Evolutionary conservation across 345 rosid species (phyloP), one percentile per base, ranked within the genome.

Genomic region (Eutrema yunnanense): DNA sequence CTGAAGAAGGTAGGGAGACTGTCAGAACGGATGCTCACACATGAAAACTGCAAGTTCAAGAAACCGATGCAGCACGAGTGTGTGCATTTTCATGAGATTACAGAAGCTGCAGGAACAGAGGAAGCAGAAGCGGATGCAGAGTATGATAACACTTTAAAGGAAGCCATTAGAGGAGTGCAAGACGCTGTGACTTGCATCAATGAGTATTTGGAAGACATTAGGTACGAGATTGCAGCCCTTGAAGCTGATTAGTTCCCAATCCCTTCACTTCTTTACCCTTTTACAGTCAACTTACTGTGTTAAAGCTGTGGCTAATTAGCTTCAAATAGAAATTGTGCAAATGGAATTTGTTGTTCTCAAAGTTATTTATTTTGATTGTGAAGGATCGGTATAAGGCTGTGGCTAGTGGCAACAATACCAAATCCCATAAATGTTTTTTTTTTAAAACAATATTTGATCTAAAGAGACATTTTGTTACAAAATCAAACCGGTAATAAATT

Each of bases 111-210:
- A 5, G 97, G 95, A 69, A 94, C 96, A n/a, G 95, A 91, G 77
- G 97, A 87, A 73, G 97, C 89, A 5, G 97, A 94, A 69, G 95
- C 92, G 4, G 92, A 89, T 80, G 95, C 96, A 2, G 91, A 86
- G 76, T 87, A 77, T 50, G 97, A 90, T 61, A 89, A 87, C 74
- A 92, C 88, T 57, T 79, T 90, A 13, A 93, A 89, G 56, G 95
- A 89, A 84, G 97, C 98, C 59, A 90, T 93, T 61, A 82, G 88
- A 86, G 92, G 92, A 2, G 87, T 89, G 70, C 96, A 93, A 79
- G 96, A 86, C 42, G 87, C 90, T 36, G 95, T 93, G 30, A 87
- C 87, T 62, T 64, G 85, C 76, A 93, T 93, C 68, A 93, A 89
- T 33, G 97, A 93, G 72, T 84, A 86, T 79, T 46, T 89, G 67